Evolutionary conservation across 169 alveolate species (phyloP).

Genomic region (Amoebophrya sp.): DNA sequence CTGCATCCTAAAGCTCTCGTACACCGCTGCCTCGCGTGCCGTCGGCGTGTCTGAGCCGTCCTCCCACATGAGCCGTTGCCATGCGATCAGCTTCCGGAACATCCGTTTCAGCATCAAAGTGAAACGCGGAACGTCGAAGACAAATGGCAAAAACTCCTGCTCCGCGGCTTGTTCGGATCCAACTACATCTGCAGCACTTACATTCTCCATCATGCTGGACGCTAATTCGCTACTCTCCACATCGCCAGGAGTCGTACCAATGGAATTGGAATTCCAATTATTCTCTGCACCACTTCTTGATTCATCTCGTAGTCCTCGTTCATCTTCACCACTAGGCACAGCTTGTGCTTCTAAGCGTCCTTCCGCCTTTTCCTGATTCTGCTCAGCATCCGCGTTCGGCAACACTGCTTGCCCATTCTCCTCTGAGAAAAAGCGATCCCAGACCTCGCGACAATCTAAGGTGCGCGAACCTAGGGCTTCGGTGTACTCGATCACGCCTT

Average conservation of each 20-base stretch:
- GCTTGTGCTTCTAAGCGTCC: too few species aligned
- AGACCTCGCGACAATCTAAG: not conserved
- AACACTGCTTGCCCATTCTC: too few species aligned
- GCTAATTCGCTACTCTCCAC: too few species aligned
- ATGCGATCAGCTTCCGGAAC: not conserved
- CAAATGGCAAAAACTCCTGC: not conserved
- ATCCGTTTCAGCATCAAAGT: not conserved
- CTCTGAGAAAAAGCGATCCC: too few species aligned
- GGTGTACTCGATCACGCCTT: not conserved
- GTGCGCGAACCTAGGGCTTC: not conserved
- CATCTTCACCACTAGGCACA: too few species aligned
- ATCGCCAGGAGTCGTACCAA: too few species aligned
- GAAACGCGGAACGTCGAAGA: not conserved
- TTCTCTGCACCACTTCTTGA: too few species aligned
- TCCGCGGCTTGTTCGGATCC: not conserved
- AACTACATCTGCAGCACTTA: not conserved
- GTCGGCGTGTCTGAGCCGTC: not conserved
- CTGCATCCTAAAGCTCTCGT: not conserved
- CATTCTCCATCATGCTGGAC: too few species aligned
- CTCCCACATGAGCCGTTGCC: not conserved
- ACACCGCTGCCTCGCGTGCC: not conserved
- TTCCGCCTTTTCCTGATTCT: not conserved
- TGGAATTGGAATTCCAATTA: too few species aligned
- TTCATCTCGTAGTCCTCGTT: too few species aligned
- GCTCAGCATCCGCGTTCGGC: not conserved